A percentile compares a stretch with the other conserved stretches of the same genome.
Conservation (phyloP, 2,329 filamentous ascomycete genomes). For the Fusarium sororula region DNA sequence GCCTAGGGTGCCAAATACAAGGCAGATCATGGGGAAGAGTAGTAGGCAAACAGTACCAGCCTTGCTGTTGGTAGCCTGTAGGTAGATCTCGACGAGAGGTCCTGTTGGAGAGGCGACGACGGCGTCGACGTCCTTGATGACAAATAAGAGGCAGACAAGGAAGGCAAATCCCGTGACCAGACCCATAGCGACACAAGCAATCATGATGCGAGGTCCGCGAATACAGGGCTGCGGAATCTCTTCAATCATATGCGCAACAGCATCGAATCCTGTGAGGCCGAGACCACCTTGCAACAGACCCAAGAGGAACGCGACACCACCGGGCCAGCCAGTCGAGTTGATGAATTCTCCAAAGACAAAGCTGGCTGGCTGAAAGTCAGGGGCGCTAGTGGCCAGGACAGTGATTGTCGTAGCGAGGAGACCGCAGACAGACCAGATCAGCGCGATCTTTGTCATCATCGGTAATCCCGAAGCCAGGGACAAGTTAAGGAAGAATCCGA, state of each 20-base stretch:
- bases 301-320: neutral
- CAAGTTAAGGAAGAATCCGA: accelerated
- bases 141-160: accelerated
- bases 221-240: neutral
- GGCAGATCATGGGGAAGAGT: neutral
- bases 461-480: neutral
- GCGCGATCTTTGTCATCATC: neutral
- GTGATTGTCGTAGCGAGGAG: neutral
- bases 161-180: neutral
- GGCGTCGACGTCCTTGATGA: accelerated
- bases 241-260: neutral
- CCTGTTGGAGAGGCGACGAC: neutral
- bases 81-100: neutral
- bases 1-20: accelerated
- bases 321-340: neutral
- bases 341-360: neutral
- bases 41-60: neutral
- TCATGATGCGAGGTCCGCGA: neutral
- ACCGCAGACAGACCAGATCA: neutral
- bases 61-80: neutral
- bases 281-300: neutral
- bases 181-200: neutral
- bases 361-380: neutral
- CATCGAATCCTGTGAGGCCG: neutral
- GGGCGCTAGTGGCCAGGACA: neutral